Conservation (phyloP, 306 rosid genomes). For the Acacia crassicarpa region DNA sequence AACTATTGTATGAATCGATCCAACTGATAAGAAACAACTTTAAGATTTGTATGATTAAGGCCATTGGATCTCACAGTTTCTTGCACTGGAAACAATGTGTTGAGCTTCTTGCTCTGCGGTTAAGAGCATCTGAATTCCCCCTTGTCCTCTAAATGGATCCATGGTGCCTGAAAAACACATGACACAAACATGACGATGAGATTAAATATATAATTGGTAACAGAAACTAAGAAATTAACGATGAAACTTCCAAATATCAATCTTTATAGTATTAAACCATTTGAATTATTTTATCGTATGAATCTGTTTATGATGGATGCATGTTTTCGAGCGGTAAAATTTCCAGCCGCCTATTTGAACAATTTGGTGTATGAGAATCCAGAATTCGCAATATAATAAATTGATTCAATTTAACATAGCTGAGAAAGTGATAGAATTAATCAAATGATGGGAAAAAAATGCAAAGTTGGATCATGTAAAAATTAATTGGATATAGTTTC, state of each 20-base stretch:
- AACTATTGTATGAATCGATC: background rate
- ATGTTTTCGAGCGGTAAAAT: background rate
- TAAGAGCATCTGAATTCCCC: slow-evolving; percentile 85
- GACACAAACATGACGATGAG: background rate
- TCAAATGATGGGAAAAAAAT: background rate
- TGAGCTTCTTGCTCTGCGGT: slow-evolving; percentile 91
- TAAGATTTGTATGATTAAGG: background rate
- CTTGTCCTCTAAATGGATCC: slow-evolving; percentile 83
- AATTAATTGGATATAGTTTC: background rate
- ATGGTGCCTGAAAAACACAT: slow-evolving; percentile 33
- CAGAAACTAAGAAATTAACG: background rate
- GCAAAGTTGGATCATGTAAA: background rate
- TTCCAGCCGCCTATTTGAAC: background rate
- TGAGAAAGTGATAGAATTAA: background rate
- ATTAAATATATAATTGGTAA: background rate
- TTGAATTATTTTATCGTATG: background rate
- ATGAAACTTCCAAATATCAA: background rate
- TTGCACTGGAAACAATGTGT: slow-evolving; percentile 63
- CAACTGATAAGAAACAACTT: background rate
- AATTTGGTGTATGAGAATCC: background rate
- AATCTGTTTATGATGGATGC: background rate
- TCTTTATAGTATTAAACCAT: background rate
- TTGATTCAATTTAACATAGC: background rate
- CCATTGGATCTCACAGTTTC: slow-evolving; percentile 52
- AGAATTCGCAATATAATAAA: background rate